Percentiles rank a stretch among this genome's conserved stretches.
Evolutionary conservation across 1,284 basidiomycete genomes (phyloP).

Genomic region (Albatrellus sp.): DNA sequence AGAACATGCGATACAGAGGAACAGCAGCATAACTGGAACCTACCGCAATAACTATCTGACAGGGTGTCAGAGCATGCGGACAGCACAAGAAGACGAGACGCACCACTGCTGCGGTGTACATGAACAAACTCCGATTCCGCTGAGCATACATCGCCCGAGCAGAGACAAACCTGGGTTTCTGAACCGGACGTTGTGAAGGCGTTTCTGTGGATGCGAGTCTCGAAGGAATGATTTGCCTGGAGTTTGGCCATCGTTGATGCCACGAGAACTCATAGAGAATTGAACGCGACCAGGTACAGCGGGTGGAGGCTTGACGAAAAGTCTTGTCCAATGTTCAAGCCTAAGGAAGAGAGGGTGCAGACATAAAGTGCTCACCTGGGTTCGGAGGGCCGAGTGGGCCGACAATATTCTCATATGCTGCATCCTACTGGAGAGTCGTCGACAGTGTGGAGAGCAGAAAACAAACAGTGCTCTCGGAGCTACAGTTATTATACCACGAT

Average conservation of each 20-base stretch:
- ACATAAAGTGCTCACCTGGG: too few relatives aligned
- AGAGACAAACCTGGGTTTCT: constrained; percentile 10
- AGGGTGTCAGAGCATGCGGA: background rate
- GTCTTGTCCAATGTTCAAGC: too few relatives aligned
- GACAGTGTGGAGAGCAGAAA: too few relatives aligned
- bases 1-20: constrained; percentile 95
- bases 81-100: constrained; percentile 15
- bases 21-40: constrained; percentile 94
- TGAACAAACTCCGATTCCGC: constrained; percentile 62
- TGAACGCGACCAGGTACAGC: background rate
- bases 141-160: constrained; percentile 26
- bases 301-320: background rate
- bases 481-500: too few relatives aligned
- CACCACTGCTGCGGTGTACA: constrained; percentile 74
- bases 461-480: too few relatives aligned
- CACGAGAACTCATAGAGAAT: background rate
- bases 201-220: background rate
- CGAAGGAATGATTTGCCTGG: too few relatives aligned
- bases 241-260: background rate
- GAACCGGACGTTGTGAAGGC: constrained; percentile 10
- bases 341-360: too few relatives aligned
- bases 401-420: too few relatives aligned
- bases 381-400: too few relatives aligned
- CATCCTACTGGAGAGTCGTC: too few relatives aligned
- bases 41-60: constrained; percentile 65